Percentiles rank a stretch among this genome's conserved stretches.
These are phyloP conservation scores for Ilex paraguariensis DNA, from an alignment of 305 asterid genomes.

Conservation along the genomic window DNA sequence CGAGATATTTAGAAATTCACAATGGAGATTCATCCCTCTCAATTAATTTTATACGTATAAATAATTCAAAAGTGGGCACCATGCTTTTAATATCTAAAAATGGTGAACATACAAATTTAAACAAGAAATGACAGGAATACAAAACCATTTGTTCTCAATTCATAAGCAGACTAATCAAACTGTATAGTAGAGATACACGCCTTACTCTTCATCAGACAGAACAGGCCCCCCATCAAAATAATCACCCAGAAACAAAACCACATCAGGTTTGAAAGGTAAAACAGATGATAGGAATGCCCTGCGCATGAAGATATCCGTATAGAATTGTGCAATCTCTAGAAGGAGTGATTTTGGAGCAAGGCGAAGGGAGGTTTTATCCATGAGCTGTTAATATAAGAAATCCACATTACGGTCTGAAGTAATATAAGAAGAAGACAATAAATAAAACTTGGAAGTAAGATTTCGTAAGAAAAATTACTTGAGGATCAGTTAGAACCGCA, in stretches of 20 bases:
- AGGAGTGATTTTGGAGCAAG: conserved; percentile 76
- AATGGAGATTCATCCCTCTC: no score
- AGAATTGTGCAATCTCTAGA: conserved; percentile 82
- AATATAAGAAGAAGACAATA: conserved; percentile 4
- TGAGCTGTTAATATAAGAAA: conserved; percentile 48
- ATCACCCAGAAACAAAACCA: conserved; percentile 85
- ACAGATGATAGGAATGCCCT: conserved; percentile 81
- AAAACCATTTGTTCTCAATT: background rate
- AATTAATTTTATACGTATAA: no score
- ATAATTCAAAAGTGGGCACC: no score
- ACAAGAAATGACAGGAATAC: no score
- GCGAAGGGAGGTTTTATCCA: conserved; percentile 82
- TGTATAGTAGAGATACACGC: conserved; percentile 3
- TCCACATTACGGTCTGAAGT: background rate
- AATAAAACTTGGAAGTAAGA: conserved; percentile 8
- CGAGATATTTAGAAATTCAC: no score
- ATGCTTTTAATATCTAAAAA: background rate
- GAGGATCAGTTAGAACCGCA: conserved; percentile 89
- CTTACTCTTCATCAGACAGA: conserved; percentile 89
- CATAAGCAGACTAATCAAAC: background rate
- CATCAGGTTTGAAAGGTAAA: conserved; percentile 79
- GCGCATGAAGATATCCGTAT: conserved; percentile 91
- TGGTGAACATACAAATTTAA: background rate
- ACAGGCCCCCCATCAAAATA: conserved; percentile 77
- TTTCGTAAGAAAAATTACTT: conserved; percentile 38